Evolutionary conservation across 2,329 filamentous ascomycete genomes (phyloP).

Genomic region (Apiospora arundinis): DNA sequence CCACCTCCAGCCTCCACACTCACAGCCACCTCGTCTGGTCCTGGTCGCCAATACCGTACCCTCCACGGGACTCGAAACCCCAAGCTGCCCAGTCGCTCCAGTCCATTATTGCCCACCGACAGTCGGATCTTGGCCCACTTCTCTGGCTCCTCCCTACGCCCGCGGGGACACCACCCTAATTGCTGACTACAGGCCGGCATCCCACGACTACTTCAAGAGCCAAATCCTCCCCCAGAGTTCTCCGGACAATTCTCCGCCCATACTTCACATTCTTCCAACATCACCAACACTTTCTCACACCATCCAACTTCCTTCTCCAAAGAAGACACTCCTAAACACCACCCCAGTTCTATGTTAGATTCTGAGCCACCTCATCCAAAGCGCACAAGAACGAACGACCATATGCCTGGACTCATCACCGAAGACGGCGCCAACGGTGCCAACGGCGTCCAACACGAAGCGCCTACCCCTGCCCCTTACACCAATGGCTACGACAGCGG

Average conservation of each 20-base stretch:
- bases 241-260: constrained; percentile 16
- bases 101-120: constrained; percentile 17
- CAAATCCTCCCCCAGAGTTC: constrained; percentile 10
- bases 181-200: constrained; percentile 24
- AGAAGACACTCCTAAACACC: not conserved
- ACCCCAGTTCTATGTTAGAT: not conserved
- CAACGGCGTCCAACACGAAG: not conserved
- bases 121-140: constrained; percentile 24
- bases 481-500: not conserved
- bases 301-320: constrained; percentile 2
- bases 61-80: constrained; percentile 16
- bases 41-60: constrained; percentile 3
- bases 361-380: constrained; percentile 15
- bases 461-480: not conserved
- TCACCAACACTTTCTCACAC: not conserved
- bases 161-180: constrained; percentile 23
- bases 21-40: constrained; percentile 18
- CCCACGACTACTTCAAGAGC: constrained; percentile 22
- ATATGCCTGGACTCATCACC: constrained; percentile 22
- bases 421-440: constrained; percentile 12
- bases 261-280: not conserved
- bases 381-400: constrained; percentile 21
- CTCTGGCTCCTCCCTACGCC: constrained; percentile 22
- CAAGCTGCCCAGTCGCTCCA: constrained; percentile 18
- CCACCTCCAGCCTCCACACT: constrained; percentile 17